phyloP scores from a whole-genome alignment of 305 asterid species.

The Rubia tinctorum region DNA sequence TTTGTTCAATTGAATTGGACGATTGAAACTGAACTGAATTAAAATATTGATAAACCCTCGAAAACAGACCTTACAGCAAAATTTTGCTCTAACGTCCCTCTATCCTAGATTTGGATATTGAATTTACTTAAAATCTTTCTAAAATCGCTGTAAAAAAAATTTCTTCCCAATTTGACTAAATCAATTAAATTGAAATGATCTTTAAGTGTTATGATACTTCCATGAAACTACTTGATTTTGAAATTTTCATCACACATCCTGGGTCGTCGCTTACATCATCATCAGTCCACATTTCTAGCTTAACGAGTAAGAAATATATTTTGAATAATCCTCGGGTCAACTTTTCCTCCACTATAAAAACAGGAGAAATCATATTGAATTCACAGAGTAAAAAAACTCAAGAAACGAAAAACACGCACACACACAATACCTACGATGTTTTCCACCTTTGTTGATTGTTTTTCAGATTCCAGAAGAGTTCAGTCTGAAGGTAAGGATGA shows the following conservation, averaged over 20 bases:
- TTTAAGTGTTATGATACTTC: not conserved
- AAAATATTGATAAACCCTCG: no score
- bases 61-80: no score
- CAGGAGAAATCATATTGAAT: not conserved
- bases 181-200: not conserved
- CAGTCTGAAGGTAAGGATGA: not conserved
- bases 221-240: not conserved
- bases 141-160: no score
- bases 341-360: no score
- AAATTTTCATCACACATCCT: not conserved
- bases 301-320: not conserved
- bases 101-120: no score
- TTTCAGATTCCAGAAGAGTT: slow-evolving; percentile 8
- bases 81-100: no score
- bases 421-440: slow-evolving; percentile 13
- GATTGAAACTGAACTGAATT: no score
- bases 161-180: no score
- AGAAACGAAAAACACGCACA: not conserved
- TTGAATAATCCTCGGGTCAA: no score
- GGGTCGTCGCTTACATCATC: not conserved
- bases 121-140: no score
- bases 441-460: slow-evolving; percentile 8
- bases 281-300: not conserved
- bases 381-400: not conserved
- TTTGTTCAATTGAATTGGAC: no score